Evolutionary conservation across 176 grass and related monocot species (phyloP), one percentile per base, ranked within the genome.

Genomic region (Zea luxurians): DNA sequence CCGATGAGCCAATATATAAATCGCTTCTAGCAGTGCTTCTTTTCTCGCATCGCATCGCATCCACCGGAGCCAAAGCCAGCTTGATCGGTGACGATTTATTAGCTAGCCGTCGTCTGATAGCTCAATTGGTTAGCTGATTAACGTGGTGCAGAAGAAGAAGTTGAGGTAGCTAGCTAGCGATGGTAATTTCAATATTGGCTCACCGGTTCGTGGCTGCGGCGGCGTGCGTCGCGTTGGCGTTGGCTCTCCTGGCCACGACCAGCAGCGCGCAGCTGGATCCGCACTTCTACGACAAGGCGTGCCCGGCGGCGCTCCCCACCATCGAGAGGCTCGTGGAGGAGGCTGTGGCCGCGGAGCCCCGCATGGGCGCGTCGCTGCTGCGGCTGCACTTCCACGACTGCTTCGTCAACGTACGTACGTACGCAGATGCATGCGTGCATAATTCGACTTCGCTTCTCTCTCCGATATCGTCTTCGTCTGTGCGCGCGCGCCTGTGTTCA

Each of bases 331-430:
- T 91, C 10, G 82, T 93, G 2, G 72, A 91, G 70, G 71, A 83
- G 42, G 82, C 82, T 6, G 78, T 97, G 20, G 76, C 84, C 3
- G 81, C 34, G 62, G 88, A 97, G 49, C 82, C 84, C 2, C 84
- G 91, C 75, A 89, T 93, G 91, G 94, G 94, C 8, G 94, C 88
- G 37, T 97, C 91, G 17, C 88, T 97, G 47, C 86, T 97, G 46
- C 89, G 91, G 48, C 2, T 97, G 38, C 93, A 91, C 82, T 97
- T 97, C 78, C 93, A 97, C 77, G 90, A 97, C 82, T 97, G 90
- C 74, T 97, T 93, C 77, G 90, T 89, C 77, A 86, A 90, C 17
- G 90, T 93, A 84, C 41, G 90, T 93, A 84, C 41, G 57, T 18
- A 64, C 17, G 49, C 37, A 13, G 1, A 5, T 0, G 4, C 70